A percentile compares a stretch with the other conserved stretches of the same genome.
Conservation (phyloP, 2,329 filamentous ascomycete genomes). For the Monilinia fructicola region DNA sequence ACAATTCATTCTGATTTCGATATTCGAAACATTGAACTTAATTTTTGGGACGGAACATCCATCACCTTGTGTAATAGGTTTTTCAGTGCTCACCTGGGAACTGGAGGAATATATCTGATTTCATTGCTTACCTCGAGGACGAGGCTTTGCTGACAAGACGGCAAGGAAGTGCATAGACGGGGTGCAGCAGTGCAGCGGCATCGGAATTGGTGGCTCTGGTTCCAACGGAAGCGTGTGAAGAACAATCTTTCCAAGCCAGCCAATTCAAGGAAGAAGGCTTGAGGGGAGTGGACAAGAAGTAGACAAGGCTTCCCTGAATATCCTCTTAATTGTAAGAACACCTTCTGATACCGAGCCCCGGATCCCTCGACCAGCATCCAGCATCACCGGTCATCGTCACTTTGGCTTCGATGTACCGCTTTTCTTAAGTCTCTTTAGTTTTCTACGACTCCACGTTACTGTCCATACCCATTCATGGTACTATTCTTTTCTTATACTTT, state of each 20-base stretch:
- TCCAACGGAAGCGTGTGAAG: neutral
- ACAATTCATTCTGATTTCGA: neutral
- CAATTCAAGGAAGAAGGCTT: slow-evolving; percentile 9
- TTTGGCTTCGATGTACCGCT: neutral
- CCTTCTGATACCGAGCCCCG: slow-evolving; percentile 7
- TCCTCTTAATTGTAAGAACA: slow-evolving; percentile 15
- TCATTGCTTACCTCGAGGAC: slow-evolving; percentile 13
- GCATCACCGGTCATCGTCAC: neutral
- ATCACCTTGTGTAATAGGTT: neutral
- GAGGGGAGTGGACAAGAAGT: neutral
- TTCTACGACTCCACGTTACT: neutral
- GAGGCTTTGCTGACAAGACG: slow-evolving; percentile 14
- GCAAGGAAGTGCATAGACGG: neutral
- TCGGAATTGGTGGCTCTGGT: neutral
- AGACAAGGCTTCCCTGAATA: slow-evolving; percentile 15
- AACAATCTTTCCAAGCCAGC: neutral
- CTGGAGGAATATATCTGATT: neutral
- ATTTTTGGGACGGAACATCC: neutral
- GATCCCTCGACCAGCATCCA: neutral
- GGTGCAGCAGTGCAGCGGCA: neutral
- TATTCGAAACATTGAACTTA: neutral
- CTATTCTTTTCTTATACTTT: neutral
- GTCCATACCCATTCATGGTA: neutral
- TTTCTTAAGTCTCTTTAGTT: neutral
- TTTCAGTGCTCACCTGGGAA: neutral